A percentile compares a stretch with the other conserved stretches of the same genome.
phyloP scores from a whole-genome alignment of 1,284 basidiomycete species.

The Boletus holoroseus region DNA sequence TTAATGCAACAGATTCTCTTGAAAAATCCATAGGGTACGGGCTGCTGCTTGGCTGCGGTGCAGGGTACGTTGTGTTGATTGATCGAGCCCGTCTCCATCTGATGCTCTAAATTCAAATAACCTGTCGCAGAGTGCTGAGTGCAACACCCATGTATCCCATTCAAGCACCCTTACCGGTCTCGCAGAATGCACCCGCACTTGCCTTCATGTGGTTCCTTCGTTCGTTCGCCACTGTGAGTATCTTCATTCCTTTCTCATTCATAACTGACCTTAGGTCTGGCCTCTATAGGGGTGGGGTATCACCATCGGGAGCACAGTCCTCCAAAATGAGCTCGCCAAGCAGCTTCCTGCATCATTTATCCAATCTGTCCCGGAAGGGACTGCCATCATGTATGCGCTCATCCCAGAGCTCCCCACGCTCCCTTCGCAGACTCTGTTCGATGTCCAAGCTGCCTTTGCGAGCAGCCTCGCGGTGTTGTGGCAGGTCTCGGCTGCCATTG shows the following conservation, averaged over 20 bases:
- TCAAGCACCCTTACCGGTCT: slow-evolving; percentile 34
- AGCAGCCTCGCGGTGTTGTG: slow-evolving; percentile 10
- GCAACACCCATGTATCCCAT: slow-evolving; percentile 22
- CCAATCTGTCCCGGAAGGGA: slow-evolving; percentile 7
- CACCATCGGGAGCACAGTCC: slow-evolving; percentile 28
- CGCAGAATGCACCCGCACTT: slow-evolving; percentile 31
- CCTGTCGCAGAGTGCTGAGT: background rate
- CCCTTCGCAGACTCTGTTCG: background rate
- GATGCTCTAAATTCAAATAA: background rate
- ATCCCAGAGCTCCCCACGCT: slow-evolving; percentile 7
- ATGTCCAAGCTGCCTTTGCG: slow-evolving; percentile 10
- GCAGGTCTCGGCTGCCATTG: slow-evolving; percentile 1
- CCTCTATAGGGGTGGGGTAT: slow-evolving; percentile 32
- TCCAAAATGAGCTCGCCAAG: slow-evolving; percentile 30
- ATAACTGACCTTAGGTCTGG: background rate
- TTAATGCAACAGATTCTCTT: slow-evolving; percentile 3
- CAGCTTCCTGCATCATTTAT: slow-evolving; percentile 24
- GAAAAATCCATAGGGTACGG: background rate
- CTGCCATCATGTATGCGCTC: slow-evolving; percentile 7
- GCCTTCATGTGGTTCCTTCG: slow-evolving; percentile 33
- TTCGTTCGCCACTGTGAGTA: slow-evolving; percentile 19
- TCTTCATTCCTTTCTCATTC: background rate
- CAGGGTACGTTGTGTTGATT: slow-evolving; percentile 1
- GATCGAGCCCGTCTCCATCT: background rate
- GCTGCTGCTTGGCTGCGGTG: slow-evolving; percentile 2